Evolutionary conservation across 2,329 filamentous ascomycete genomes (phyloP).

Genomic region (Alternaria sp.): DNA sequence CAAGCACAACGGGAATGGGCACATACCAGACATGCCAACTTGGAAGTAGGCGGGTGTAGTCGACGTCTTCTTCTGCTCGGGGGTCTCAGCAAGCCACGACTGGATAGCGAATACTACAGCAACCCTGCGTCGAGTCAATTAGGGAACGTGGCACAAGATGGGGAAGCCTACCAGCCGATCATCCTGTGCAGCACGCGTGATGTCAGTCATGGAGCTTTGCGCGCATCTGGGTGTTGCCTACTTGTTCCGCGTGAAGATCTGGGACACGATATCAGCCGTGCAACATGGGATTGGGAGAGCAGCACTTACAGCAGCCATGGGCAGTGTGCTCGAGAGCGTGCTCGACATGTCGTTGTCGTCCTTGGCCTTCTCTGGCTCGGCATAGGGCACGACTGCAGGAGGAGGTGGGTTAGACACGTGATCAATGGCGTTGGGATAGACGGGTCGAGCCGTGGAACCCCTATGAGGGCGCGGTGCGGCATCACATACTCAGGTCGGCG

Average conservation of each 20-base stretch:
- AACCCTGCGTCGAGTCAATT: constrained; percentile 58
- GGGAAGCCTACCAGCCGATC: constrained; percentile 64
- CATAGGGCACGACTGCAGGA: constrained; percentile 80
- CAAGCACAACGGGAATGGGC: background rate
- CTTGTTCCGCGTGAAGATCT: constrained; percentile 92
- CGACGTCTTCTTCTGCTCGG: constrained; percentile 67
- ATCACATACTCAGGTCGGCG: constrained; percentile 70
- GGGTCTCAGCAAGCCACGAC: constrained; percentile 78
- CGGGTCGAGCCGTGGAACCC: constrained; percentile 1
- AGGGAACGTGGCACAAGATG: constrained; percentile 9
- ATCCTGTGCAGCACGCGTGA: constrained; percentile 54
- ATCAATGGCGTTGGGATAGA: constrained; percentile 7
- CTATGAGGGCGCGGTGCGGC: constrained; percentile 1
- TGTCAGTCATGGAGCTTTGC: constrained; percentile 22
- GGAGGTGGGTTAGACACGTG: constrained; percentile 36
- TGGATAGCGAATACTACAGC: constrained; percentile 77
- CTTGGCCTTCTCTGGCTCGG: constrained; percentile 72
- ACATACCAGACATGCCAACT: constrained; percentile 78
- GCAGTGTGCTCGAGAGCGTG: constrained; percentile 77
- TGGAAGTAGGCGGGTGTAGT: constrained; percentile 76
- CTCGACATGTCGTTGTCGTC: constrained; percentile 72
- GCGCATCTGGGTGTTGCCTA: constrained; percentile 49
- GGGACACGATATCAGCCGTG: constrained; percentile 36
- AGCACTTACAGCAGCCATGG: constrained; percentile 80
- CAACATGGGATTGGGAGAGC: constrained; percentile 17